These are phyloP conservation scores for Exophiala oligosperma DNA, from an alignment of 2,329 filamentous ascomycete genomes.

Conservation along the genomic window DNA sequence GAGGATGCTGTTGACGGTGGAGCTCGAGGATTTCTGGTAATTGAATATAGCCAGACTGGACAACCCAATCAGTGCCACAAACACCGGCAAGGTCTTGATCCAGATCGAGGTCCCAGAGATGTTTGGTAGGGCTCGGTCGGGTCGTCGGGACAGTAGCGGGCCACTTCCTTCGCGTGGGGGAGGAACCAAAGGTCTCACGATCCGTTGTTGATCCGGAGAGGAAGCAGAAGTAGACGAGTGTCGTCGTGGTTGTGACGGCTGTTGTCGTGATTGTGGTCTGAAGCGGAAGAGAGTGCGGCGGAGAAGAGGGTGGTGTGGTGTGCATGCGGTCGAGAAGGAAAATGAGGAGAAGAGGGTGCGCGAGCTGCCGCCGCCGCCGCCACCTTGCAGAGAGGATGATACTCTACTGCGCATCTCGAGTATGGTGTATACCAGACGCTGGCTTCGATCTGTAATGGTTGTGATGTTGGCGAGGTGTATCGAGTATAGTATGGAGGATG, in stretches of 20 bases:
- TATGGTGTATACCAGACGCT: no score
- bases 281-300: no score
- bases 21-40: slow-evolving; percentile 93
- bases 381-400: no score
- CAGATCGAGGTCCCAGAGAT: slow-evolving; percentile 55
- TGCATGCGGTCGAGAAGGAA: background rate
- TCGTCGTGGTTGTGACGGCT: background rate
- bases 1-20: slow-evolving; percentile 80
- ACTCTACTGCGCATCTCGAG: no score
- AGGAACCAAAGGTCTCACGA: slow-evolving; percentile 38
- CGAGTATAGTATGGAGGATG: no score
- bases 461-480: no score
- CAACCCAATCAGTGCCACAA: slow-evolving; percentile 68
- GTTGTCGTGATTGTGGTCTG: background rate
- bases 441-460: no score
- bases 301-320: background rate
- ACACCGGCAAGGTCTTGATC: slow-evolving; percentile 76
- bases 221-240: background rate
- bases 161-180: slow-evolving; percentile 52
- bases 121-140: slow-evolving; percentile 54
- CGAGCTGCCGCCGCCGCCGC: background rate
- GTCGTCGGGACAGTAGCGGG: slow-evolving; percentile 52
- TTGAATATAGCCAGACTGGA: slow-evolving; percentile 92
- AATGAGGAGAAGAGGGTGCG: slow-evolving; percentile 1
- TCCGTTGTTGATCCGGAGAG: background rate